Evolutionary conservation across 2,329 filamentous ascomycete genomes (phyloP).

Genomic region (Coniochaeta sp.): DNA sequence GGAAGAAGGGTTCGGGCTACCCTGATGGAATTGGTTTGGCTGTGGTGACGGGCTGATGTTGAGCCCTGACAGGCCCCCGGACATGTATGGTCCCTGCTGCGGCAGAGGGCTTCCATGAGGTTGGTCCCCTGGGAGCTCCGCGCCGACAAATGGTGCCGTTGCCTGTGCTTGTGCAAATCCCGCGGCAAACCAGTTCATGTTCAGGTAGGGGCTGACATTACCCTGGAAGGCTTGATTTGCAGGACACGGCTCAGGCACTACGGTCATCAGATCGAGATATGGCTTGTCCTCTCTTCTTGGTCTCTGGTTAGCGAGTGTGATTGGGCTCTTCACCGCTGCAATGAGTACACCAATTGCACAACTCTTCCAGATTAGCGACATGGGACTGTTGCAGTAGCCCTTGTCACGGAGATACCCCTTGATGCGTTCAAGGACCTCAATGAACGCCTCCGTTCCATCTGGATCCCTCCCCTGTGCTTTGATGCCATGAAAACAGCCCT

Average conservation of each 20-base stretch:
- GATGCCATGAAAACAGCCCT: constrained; percentile 6
- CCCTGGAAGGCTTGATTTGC: not conserved
- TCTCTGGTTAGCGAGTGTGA: not conserved
- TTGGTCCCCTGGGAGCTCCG: too few species aligned
- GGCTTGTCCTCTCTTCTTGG: not conserved
- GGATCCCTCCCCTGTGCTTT: not conserved
- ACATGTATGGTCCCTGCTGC: not conserved
- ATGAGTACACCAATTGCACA: not conserved
- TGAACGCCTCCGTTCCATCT: not conserved
- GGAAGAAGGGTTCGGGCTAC: too few species aligned
- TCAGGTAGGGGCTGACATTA: not conserved
- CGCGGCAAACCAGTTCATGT: not conserved
- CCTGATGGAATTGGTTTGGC: not conserved
- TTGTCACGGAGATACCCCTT: not conserved
- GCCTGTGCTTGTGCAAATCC: too few species aligned
- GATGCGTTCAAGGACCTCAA: not conserved
- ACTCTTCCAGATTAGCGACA: not conserved
- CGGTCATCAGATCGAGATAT: not conserved
- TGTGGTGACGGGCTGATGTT: not conserved
- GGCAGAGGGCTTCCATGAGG: not conserved
- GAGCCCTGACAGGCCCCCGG: not conserved
- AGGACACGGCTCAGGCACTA: not conserved
- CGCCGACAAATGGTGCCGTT: too few species aligned
- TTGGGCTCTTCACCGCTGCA: not conserved
- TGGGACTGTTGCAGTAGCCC: not conserved